Percentiles rank a stretch among this genome's conserved stretches.
Conservation (phyloP, 495 filamentous ascomycete genomes). For the Xylaria acuta region DNA sequence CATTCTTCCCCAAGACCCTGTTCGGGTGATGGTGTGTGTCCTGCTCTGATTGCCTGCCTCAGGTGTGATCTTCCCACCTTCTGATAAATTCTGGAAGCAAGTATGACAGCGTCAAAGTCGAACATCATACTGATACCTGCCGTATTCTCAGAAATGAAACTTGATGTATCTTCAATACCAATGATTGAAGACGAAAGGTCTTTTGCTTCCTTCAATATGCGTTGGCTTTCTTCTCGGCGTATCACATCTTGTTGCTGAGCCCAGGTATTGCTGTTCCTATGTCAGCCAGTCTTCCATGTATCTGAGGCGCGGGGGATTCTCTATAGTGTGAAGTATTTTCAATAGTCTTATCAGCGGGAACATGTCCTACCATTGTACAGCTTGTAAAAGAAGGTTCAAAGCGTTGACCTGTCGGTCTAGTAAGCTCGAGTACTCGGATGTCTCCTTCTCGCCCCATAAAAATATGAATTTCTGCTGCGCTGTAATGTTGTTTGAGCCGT, state of each 20-base stretch:
- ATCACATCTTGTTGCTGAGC: conserved; percentile 22
- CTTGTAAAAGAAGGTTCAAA: conserved; percentile 27
- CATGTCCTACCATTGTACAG: conserved; percentile 27
- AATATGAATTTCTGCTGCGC: conserved; percentile 12
- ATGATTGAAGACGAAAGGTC: conserved; percentile 15
- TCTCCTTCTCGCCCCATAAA: conserved; percentile 25
- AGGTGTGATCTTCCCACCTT: conserved; percentile 13
- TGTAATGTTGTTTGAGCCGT: not conserved
- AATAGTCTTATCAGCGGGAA: not conserved
- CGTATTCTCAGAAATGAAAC: conserved; percentile 19
- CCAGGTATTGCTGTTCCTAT: conserved; percentile 3
- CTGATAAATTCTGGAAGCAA: conserved; percentile 18
- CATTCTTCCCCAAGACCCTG: too few relatives aligned
- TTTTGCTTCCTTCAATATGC: conserved; percentile 12
- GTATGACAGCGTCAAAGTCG: conserved; percentile 21
- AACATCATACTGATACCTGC: conserved; percentile 12
- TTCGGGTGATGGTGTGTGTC: too few relatives aligned
- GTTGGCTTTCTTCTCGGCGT: conserved; percentile 11
- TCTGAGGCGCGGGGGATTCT: too few relatives aligned
- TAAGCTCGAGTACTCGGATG: conserved; percentile 6
- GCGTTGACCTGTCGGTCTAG: conserved; percentile 28
- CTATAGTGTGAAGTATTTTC: not conserved
- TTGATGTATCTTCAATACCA: not conserved
- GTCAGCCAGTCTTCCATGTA: not conserved
- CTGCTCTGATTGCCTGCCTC: conserved; percentile 15